phyloP scores from a whole-genome alignment of 257 asterid species.

The Salvia rosmarinus region DNA sequence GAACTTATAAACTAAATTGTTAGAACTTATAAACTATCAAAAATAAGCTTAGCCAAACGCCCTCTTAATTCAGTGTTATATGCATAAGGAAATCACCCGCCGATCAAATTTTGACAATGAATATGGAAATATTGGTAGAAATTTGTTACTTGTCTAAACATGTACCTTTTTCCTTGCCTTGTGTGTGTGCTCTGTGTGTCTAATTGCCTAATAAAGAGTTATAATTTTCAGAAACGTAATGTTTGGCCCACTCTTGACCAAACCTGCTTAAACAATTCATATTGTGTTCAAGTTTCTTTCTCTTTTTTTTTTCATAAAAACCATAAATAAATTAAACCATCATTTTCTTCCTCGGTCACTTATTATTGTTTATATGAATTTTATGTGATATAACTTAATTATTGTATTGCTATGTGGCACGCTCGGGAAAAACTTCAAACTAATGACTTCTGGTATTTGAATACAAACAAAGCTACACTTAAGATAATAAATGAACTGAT shows the following conservation, averaged over 20 bases:
- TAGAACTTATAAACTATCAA: too few species aligned
- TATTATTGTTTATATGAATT: neutral
- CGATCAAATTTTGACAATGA: conserved; percentile 4
- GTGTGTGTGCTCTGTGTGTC: too few species aligned
- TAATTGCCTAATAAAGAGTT: too few species aligned
- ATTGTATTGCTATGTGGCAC: conserved; percentile 7
- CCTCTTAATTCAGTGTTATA: too few species aligned
- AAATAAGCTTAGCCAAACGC: too few species aligned
- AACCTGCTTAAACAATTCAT: conserved; percentile 7
- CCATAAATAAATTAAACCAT: neutral
- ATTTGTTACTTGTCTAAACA: conserved; percentile 31
- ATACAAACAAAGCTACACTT: neutral
- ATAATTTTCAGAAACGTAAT: conserved; percentile 3
- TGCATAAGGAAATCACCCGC: neutral
- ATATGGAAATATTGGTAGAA: conserved; percentile 21
- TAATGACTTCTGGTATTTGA: neutral
- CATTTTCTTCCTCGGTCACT: neutral
- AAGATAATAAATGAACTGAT: neutral
- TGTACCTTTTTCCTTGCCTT: too few species aligned
- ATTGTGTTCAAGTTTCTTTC: neutral
- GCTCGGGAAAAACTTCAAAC: neutral
- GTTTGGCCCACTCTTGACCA: conserved; percentile 34
- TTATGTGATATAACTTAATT: neutral
- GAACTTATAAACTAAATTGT: too few species aligned
- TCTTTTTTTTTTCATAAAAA: neutral